Evolutionary conservation across 2,329 filamentous ascomycete species (phyloP).

Genomic region (Fusarium protoensiforme): DNA sequence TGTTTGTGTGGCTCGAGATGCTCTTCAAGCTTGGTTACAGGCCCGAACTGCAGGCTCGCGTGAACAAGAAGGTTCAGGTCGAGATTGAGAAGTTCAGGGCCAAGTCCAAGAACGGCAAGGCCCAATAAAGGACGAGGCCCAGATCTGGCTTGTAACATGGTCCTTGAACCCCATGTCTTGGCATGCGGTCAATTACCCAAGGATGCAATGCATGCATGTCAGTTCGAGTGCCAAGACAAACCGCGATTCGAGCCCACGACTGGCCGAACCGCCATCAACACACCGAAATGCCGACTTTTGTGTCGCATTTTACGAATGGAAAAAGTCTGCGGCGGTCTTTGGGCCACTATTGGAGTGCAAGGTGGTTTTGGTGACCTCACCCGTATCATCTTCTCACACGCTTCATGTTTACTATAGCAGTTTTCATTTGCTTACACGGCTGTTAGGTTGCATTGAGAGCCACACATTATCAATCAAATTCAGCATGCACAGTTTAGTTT

Average conservation of each 20-base stretch:
- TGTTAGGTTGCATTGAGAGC: slow-evolving; percentile 17
- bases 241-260: neutral
- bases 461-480: slow-evolving; percentile 8
- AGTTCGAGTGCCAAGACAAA: slow-evolving; percentile 8
- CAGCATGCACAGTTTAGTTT: slow-evolving; percentile 27
- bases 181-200: neutral
- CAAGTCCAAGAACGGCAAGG: slow-evolving; percentile 65
- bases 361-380: slow-evolving; percentile 16
- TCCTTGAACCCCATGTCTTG: slow-evolving; percentile 2
- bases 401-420: slow-evolving; percentile 22
- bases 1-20: slow-evolving; percentile 97
- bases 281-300: neutral
- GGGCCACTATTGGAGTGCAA: neutral
- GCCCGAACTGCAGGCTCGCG: slow-evolving; percentile 83
- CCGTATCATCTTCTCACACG: slow-evolving; percentile 23
- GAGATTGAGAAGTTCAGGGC: slow-evolving; percentile 81
- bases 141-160: neutral
- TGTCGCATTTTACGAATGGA: neutral
- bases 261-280: neutral
- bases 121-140: slow-evolving; percentile 52
- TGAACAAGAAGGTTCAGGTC: slow-evolving; percentile 78
- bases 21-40: slow-evolving; percentile 93
- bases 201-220: neutral
- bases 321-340: neutral
- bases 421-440: slow-evolving; percentile 27